Base-by-base conservation (phyloP, 805 yeast genomes). In the Candida morakotiae region DNA sequence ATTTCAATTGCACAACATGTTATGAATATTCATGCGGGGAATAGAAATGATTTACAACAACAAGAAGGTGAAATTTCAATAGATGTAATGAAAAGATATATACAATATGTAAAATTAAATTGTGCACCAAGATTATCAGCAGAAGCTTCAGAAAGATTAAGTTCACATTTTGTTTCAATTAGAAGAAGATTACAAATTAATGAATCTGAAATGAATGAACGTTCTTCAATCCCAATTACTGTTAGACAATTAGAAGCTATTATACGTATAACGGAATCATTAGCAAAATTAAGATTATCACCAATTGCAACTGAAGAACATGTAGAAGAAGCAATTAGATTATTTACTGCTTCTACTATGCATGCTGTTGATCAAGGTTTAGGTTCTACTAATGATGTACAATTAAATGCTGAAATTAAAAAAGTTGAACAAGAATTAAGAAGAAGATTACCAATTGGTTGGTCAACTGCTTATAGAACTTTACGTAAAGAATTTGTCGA, bases 171-270 rank as follows among this genome's bases (percentile, higher is more conserved):
- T 57, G 96, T 93, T 26, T 81, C 85, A 31, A 88, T 93, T 49
- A 74, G 98, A 56, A 82, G 83, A 51, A 81, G 81, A 43, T 81
- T 93, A 38, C 88, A 86, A 47, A 73, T 78, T 40, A 83, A 78
- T 50, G 99, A 93, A 66, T 68, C 79, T 13, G 81, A 80, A 45
- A 79, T 88, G 45, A 81, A 87, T 44, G 96, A 84, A 55, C 74
- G 97, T 51, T 88, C 97, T 1, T 83, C 96, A 1, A 93, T 93
- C 53, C 99, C 99, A 21, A 91, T 93, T 54, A 93, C 99, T 0
- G 80, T 93, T 31, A 88, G 99, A 73, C 99, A 93, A 67, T 73
- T 93, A 44, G 99, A 93, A 64, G 98, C 99, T 27, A 87, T 93
- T 50, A 79, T 93, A 34, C 89, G 99, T 67, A 93, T 93, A 38